Conservation (phyloP, 371 early-diverging fungal genomes). For the Lichtheimia ramosa region DNA sequence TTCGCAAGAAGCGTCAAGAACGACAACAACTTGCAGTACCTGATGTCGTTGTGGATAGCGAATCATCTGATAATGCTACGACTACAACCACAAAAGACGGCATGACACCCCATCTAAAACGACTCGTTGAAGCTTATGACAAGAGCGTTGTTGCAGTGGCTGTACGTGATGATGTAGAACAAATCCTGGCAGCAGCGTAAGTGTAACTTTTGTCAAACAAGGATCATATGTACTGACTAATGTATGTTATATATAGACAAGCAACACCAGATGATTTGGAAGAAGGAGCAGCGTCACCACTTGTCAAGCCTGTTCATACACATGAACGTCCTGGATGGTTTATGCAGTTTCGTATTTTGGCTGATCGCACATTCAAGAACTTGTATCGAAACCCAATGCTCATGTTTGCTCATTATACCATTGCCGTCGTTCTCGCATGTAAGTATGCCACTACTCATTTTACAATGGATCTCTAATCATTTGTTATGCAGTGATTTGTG, state of each 20-base stretch:
- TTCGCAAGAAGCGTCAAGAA: conserved; percentile 10
- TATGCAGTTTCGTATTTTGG: conserved; percentile 81
- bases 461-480: background rate
- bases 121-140: conserved; percentile 46
- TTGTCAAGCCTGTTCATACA: conserved; percentile 29
- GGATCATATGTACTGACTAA: background rate
- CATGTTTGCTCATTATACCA: conserved; percentile 81
- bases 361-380: conserved; percentile 83
- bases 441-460: conserved; percentile 22
- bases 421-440: conserved; percentile 71
- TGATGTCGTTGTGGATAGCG: conserved; percentile 28
- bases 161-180: conserved; percentile 48
- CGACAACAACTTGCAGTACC: conserved; percentile 9
- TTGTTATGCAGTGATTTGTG: conserved; percentile 58
- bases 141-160: conserved; percentile 41
- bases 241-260: background rate
- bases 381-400: conserved; percentile 86
- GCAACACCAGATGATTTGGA: conserved; percentile 18
- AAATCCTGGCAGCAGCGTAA: conserved; percentile 24
- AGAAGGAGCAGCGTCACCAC: conserved; percentile 12
- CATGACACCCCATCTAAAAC: conserved; percentile 42
- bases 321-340: conserved; percentile 62
- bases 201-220: background rate
- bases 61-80: background rate
- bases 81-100: conserved; percentile 14